Conservation (phyloP, 176 grass and related monocot species). For the Eleusine coracana region DNA sequence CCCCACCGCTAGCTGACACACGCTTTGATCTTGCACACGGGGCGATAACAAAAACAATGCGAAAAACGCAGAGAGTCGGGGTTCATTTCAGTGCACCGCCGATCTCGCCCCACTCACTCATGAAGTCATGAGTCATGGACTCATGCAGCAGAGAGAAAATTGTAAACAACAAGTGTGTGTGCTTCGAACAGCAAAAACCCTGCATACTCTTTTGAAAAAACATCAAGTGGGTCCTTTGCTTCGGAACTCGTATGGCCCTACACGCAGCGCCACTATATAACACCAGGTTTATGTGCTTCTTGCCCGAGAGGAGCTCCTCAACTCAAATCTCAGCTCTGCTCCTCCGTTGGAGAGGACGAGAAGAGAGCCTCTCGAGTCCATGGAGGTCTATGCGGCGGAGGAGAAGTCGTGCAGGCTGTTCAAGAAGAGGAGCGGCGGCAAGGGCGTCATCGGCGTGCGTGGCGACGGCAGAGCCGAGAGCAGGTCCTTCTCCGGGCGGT, state of each 20-base stretch:
- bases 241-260: slow-evolving; percentile 5
- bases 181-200: slow-evolving; percentile 46
- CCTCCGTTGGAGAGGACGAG: neutral
- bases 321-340: neutral
- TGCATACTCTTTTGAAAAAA: slow-evolving; percentile 38
- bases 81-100: slow-evolving; percentile 14
- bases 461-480: slow-evolving; percentile 20
- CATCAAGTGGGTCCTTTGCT: slow-evolving; percentile 20
- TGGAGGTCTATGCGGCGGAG: slow-evolving; percentile 68
- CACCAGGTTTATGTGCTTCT: slow-evolving; percentile 4
- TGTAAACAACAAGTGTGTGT: neutral
- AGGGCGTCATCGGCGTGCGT: slow-evolving; percentile 27
- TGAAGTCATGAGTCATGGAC: too few relatives aligned
- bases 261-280: slow-evolving; percentile 43
- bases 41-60: neutral
- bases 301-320: neutral
- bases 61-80: neutral
- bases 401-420: slow-evolving; percentile 70
- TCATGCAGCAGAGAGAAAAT: slow-evolving; percentile 7
- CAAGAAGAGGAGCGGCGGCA: slow-evolving; percentile 56
- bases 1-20: slow-evolving; percentile 3
- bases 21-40: neutral
- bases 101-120: too few relatives aligned
- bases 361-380: neutral
- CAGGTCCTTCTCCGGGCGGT: slow-evolving; percentile 73